Evolutionary conservation across 2,329 filamentous ascomycete species (phyloP).

Genomic region (Aphanoascus verrucosus): DNA sequence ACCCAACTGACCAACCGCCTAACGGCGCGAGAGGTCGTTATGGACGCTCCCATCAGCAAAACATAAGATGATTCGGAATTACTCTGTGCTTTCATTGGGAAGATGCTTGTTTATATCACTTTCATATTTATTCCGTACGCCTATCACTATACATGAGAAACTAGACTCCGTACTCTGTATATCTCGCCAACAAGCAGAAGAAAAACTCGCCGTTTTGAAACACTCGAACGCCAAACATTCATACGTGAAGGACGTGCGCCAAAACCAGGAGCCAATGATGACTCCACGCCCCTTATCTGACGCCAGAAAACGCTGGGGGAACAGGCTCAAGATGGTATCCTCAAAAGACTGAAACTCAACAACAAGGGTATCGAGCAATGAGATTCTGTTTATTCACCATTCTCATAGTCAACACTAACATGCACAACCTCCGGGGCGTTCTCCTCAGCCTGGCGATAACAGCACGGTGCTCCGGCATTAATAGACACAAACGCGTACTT

Average conservation of each 20-base stretch:
- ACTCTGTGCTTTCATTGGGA: too few relatives aligned
- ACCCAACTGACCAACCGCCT: too few relatives aligned
- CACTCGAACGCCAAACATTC: background rate
- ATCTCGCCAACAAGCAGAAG: background rate
- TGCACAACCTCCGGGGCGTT: conserved; percentile 9
- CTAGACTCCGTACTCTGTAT: background rate
- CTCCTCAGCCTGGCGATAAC: conserved; percentile 6
- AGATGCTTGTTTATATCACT: too few relatives aligned
- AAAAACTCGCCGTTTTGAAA: background rate
- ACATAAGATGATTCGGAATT: too few relatives aligned
- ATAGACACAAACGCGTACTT: conserved; percentile 34
- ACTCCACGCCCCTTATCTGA: too few relatives aligned
- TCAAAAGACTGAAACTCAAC: background rate
- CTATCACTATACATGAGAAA: background rate
- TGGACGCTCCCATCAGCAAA: too few relatives aligned
- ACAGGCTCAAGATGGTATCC: too few relatives aligned
- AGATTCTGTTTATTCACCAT: background rate
- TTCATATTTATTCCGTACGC: too few relatives aligned
- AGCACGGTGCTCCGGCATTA: conserved; percentile 17
- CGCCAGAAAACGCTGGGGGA: too few relatives aligned
- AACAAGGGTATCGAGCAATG: conserved; percentile 3
- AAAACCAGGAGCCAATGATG: too few relatives aligned
- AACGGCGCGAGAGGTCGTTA: too few relatives aligned
- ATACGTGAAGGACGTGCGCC: too few relatives aligned
- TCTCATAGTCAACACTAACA: conserved; percentile 12